Conservation (phyloP, 768 basidiomycete genomes). For the Mycena haematopus region DNA sequence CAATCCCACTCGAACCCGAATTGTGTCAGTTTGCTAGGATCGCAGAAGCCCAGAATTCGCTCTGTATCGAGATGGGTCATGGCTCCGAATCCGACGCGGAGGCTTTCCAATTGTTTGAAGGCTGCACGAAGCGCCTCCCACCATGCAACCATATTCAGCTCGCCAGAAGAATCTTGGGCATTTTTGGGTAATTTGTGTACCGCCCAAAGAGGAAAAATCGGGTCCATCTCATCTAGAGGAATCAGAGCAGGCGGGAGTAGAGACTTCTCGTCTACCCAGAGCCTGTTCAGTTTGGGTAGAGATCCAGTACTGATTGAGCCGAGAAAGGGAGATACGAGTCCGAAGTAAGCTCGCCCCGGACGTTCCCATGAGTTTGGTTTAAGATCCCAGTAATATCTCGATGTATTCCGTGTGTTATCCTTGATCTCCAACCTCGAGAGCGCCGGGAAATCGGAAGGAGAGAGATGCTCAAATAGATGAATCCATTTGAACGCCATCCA, state of each 20-base stretch:
- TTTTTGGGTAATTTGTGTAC: neutral
- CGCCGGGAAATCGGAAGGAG: slow-evolving; percentile 22
- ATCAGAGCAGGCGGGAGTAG: neutral
- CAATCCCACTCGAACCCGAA: slow-evolving; percentile 27
- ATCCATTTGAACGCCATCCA: slow-evolving; percentile 21
- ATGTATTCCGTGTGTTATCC: slow-evolving; percentile 22
- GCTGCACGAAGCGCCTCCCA: neutral
- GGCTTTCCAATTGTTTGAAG: slow-evolving; percentile 2
- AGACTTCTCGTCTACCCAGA: slow-evolving; percentile 32
- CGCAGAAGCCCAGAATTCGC: neutral
- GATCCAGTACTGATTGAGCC: slow-evolving; percentile 10
- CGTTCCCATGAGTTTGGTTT: neutral
- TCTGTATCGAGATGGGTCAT: neutral
- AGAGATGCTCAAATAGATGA: slow-evolving; percentile 27
- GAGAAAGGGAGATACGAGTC: slow-evolving; percentile 27
- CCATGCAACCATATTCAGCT: too few relatives aligned
- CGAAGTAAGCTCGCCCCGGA: slow-evolving; percentile 13
- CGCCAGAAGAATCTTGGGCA: too few relatives aligned
- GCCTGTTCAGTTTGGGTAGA: slow-evolving; percentile 24
- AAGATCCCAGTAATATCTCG: slow-evolving; percentile 25
- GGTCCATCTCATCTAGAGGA: too few relatives aligned
- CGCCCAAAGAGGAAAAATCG: neutral
- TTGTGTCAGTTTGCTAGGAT: neutral
- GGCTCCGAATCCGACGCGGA: slow-evolving; percentile 16
- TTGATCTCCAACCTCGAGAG: slow-evolving; percentile 30